Evolutionary conservation across 441 rosid genomes (phyloP).

Genomic region (Arabidopsis lyrata): DNA sequence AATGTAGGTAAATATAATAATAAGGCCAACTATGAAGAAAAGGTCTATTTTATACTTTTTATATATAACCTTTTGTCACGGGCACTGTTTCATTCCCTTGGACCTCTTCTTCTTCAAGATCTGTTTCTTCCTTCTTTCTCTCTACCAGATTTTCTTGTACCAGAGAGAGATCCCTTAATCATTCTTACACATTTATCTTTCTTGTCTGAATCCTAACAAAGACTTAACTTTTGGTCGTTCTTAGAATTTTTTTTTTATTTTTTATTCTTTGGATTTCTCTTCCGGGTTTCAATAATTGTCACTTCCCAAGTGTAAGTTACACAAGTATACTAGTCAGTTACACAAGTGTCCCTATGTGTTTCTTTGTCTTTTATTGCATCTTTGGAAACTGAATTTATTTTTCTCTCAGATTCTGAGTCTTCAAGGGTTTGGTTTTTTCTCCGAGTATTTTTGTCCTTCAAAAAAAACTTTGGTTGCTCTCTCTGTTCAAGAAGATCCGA

Average conservation of each 20-base stretch:
- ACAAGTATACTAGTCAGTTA: conserved; percentile 38
- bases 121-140: conserved; percentile 44
- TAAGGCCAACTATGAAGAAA: conserved; percentile 34
- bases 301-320: conserved; percentile 38
- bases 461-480: conserved; percentile 35
- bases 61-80: conserved; percentile 37
- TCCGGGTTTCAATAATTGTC: conserved; percentile 20
- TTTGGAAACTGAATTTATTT: conserved; percentile 13
- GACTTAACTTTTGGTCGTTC: not conserved
- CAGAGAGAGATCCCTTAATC: conserved; percentile 16
- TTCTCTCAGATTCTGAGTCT: conserved; percentile 31
- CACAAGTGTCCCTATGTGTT: too few relatives aligned
- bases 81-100: conserved; percentile 45
- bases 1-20: not conserved
- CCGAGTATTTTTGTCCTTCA: conserved; percentile 37
- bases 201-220: conserved; percentile 31
- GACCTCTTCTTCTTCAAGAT: conserved; percentile 48
- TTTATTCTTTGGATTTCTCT: not conserved
- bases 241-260: not conserved
- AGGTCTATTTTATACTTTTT: conserved; percentile 22
- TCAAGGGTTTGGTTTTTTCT: conserved; percentile 31
- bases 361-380: conserved; percentile 30
- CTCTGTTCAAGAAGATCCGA: conserved; percentile 28
- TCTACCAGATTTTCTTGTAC: conserved; percentile 37
- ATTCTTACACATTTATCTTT: conserved; percentile 22